These are phyloP conservation scores for Carnegiea gigantea DNA, from an alignment of 179 eudicot genomes.

Conservation along the genomic window DNA sequence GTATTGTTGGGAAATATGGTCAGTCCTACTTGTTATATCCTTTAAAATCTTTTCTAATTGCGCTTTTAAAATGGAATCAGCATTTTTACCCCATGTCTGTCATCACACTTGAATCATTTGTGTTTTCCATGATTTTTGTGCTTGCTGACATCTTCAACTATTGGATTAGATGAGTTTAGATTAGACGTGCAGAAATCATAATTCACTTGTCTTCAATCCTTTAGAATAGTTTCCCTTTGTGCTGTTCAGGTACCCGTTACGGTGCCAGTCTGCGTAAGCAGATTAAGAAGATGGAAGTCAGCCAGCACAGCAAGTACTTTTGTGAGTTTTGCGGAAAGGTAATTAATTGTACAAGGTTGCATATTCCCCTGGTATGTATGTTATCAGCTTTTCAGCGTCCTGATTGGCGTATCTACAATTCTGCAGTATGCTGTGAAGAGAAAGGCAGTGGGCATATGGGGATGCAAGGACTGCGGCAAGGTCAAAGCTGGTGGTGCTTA, in stretches of 20 bases:
- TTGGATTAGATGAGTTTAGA: too few species aligned
- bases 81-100: too few species aligned
- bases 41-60: not conserved
- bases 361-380: not conserved
- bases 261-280: conserved; percentile 77
- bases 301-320: conserved; percentile 74
- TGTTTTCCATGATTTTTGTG: not conserved
- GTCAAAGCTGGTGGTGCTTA: conserved; percentile 76
- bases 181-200: too few species aligned
- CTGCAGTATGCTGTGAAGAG: conserved; percentile 66
- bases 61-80: too few species aligned
- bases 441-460: conserved; percentile 69
- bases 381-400: not conserved
- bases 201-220: not conserved
- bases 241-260: conserved; percentile 62
- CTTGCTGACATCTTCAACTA: not conserved
- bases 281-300: conserved; percentile 76
- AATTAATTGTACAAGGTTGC: not conserved
- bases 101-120: too few species aligned
- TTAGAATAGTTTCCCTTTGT: not conserved
- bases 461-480: conserved; percentile 73
- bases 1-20: conserved; percentile 78
- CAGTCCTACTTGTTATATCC: conserved; percentile 13
- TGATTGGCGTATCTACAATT: not conserved
- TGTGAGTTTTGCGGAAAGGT: conserved; percentile 80